A percentile compares a stretch with the other conserved stretches of the same genome.
These are phyloP conservation scores for Chalaropsis ovoidea DNA, from an alignment of 2,329 filamentous ascomycete species.

Conservation along the genomic window DNA sequence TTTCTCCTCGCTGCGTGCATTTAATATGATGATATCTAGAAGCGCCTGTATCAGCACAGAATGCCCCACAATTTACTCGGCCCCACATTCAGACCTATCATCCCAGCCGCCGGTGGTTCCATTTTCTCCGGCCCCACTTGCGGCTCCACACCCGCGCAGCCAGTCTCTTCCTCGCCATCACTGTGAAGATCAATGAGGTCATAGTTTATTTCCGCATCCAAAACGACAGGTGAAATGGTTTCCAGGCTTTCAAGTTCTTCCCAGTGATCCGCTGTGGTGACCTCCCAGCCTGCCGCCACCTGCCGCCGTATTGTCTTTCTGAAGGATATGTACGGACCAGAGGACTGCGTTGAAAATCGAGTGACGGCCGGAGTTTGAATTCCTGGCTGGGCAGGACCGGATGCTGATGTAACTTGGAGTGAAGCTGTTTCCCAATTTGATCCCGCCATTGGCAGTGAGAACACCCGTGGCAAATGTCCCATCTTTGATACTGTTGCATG, in stretches of 20 bases:
- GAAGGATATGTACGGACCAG: background rate
- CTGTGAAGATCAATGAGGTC: background rate
- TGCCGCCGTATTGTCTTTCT: background rate
- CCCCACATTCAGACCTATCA: background rate
- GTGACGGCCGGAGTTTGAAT: background rate
- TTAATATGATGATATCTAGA: background rate
- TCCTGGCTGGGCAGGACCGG: background rate
- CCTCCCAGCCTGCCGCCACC: background rate
- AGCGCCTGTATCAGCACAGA: background rate
- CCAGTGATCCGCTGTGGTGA: conserved; percentile 14
- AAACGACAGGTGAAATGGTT: background rate
- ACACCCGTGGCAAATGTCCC: background rate
- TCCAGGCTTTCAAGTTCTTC: conserved; percentile 10
- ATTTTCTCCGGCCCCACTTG: background rate
- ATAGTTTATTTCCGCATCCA: background rate
- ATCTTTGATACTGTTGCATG: background rate
- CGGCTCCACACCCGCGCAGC: background rate
- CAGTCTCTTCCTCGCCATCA: background rate
- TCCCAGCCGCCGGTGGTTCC: background rate
- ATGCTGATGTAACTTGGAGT: background rate
- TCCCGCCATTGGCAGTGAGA: background rate
- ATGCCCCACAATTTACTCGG: background rate
- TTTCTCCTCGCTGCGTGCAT: background rate
- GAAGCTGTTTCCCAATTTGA: background rate
- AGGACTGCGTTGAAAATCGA: too few relatives aligned